A percentile compares a stretch with the other conserved stretches of the same genome.
phyloP scores from a whole-genome alignment of 2,329 filamentous ascomycete genomes.

The Ophiostoma pallidulum region DNA sequence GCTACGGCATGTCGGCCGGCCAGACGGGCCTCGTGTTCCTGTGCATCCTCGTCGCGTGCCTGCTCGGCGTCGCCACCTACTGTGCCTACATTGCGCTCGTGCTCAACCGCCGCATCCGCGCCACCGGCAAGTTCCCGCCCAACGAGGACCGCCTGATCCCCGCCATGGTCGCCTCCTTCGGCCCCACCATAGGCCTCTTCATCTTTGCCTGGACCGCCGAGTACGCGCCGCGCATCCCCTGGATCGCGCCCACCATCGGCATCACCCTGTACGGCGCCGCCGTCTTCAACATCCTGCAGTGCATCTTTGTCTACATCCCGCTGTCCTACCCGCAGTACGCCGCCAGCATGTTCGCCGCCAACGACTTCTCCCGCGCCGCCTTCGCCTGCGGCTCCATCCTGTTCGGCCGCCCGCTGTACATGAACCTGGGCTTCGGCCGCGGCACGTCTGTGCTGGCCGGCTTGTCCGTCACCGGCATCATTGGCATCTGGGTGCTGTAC shows the following conservation, averaged over 20 bases:
- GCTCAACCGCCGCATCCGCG: slow-evolving; percentile 40
- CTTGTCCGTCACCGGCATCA: slow-evolving; percentile 41
- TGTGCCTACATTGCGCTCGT: slow-evolving; percentile 41
- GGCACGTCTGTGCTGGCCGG: slow-evolving; percentile 50
- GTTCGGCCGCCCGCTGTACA: slow-evolving; percentile 50
- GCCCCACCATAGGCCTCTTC: slow-evolving; percentile 50
- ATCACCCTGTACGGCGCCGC: slow-evolving; percentile 44
- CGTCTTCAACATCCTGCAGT: slow-evolving; percentile 48
- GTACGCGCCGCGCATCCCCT: slow-evolving; percentile 37
- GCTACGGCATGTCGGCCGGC: slow-evolving; percentile 51
- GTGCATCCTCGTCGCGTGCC: slow-evolving; percentile 47
- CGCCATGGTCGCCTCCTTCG: slow-evolving; percentile 42
- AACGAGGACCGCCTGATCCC: slow-evolving; percentile 48
- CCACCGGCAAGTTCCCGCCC: slow-evolving; percentile 35
- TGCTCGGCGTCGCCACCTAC: slow-evolving; percentile 42
- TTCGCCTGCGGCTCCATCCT: slow-evolving; percentile 51
- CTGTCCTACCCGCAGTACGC: slow-evolving; percentile 47
- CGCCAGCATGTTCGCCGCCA: slow-evolving; percentile 50
- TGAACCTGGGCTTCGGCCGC: slow-evolving; percentile 47
- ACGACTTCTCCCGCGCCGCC: slow-evolving; percentile 49
- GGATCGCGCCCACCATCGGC: slow-evolving; percentile 47
- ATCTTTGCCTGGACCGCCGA: slow-evolving; percentile 48
- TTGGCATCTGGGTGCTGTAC: slow-evolving; percentile 52
- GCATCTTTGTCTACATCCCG: slow-evolving; percentile 51
- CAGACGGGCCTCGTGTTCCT: slow-evolving; percentile 52